Base-by-base conservation (phyloP, 768 basidiomycete species). In the Peribolospora baueri region DNA sequence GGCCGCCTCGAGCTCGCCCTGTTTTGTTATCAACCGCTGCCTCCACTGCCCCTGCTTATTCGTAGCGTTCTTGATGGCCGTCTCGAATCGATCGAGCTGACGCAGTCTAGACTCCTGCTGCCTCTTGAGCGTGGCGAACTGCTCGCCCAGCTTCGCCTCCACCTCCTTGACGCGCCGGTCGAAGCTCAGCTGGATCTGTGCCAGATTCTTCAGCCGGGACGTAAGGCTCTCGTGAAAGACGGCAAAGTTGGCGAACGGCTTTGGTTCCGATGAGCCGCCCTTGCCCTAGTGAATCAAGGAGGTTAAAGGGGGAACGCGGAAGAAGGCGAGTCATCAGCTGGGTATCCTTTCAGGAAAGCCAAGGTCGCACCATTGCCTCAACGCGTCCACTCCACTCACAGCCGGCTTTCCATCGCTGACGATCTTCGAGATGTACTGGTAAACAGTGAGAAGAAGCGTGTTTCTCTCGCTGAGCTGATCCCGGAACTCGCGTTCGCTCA, bases 171-270 rank as follows among this genome's bases (percentile, higher is more conserved):
- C 73, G 8, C 82, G 76, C 63, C 78, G 82, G 64, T 95, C 88
- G 63, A 91, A 93, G 61, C 86, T 79, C 40, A 75, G 66, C 65
- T 86, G 81, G 42, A 95, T 82, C 59, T 84, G 79, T 54, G 77
- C 81, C 56, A 97, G 75, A 0, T 79, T 73, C 63, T 87, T 86
- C 39, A 98, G 73, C 9, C 90, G 77, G 2, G 79, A 76, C 63
- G 93, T 81, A 36, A 98, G 76, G 61, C 87, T 88, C 67, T 93
- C 88, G 61, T 91, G 84, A 73, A 98, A 93, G 54, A 87, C 80
- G 59, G 75, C 71, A 63, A 95, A 93, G 68, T 91, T 91, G 25
- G 86, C 85, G 68, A 85, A 87, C 0, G 86, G 86, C 63, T 87
- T 88, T 0, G 85, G 84, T 65, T 87, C 84, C 0, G 78, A 38